These are phyloP conservation scores for Picochlorum sp. DNA, from an alignment of 139 green algal genomes.

Conservation along the genomic window DNA sequence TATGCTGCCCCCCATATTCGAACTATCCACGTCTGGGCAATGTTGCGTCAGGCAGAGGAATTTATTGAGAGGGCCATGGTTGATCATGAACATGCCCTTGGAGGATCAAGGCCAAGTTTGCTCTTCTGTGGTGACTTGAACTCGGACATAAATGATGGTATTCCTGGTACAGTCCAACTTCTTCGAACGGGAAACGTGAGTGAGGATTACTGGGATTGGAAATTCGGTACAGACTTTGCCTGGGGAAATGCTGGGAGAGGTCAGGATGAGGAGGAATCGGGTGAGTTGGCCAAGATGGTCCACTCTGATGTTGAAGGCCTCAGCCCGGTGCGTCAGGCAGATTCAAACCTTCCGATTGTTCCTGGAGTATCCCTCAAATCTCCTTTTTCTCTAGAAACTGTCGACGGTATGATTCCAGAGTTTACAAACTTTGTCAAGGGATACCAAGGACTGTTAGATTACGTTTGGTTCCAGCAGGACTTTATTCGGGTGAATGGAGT, in stretches of 20 bases:
- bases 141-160: constrained; percentile 75
- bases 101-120: constrained; percentile 27
- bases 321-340: background rate
- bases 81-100: background rate
- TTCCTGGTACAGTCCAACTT: constrained; percentile 77
- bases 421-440: constrained; percentile 82
- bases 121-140: constrained; percentile 84
- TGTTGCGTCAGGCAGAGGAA: constrained; percentile 48
- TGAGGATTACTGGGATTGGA: constrained; percentile 76
- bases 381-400: constrained; percentile 39
- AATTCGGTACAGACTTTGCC: constrained; percentile 51
- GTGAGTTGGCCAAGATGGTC: constrained; percentile 24
- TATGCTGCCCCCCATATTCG: constrained; percentile 76
- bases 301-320: constrained; percentile 7
- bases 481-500: constrained; percentile 23
- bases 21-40: constrained; percentile 68
- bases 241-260: constrained; percentile 24
- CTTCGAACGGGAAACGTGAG: constrained; percentile 50
- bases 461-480: constrained; percentile 48
- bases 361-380: constrained; percentile 40
- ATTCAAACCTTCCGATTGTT: constrained; percentile 7
- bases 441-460: constrained; percentile 78
- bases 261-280: constrained; percentile 26
- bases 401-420: constrained; percentile 48
- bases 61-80: constrained; percentile 19